Percentiles rank a stretch among this genome's conserved stretches.
Conservation (phyloP, 352 stramenopile genomes). For the Pythium rishiriense region DNA sequence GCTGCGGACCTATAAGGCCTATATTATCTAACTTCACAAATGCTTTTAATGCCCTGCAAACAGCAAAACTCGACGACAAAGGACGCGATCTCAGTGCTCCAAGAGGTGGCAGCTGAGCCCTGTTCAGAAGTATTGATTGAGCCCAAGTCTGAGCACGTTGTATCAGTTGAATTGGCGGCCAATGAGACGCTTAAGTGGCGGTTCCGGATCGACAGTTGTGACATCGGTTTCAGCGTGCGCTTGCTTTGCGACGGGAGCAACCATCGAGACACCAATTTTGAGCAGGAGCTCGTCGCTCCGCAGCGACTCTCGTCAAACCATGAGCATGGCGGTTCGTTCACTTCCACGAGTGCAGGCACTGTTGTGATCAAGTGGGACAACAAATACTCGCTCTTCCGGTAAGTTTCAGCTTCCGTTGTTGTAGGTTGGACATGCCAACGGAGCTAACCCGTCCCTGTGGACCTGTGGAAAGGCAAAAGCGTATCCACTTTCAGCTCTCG, state of each 20-base stretch:
- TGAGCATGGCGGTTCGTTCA: conserved; percentile 33
- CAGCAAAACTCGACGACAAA: conserved; percentile 20
- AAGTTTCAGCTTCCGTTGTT: neutral
- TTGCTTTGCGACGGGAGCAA: conserved; percentile 38
- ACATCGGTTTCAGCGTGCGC: conserved; percentile 55
- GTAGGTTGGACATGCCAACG: neutral
- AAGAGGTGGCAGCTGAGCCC: conserved; percentile 23
- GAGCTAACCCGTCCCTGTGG: neutral
- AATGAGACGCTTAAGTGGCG: conserved; percentile 51
- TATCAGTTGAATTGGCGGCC: conserved; percentile 47
- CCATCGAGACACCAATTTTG: conserved; percentile 19
- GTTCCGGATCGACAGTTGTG: conserved; percentile 47
- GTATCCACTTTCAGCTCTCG: conserved; percentile 38
- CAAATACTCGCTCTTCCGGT: conserved; percentile 57
- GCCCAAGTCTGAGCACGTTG: conserved; percentile 42
- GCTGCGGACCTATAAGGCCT: no score
- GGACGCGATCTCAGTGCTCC: conserved; percentile 41
- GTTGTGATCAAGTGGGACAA: conserved; percentile 69
- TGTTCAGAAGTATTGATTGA: conserved; percentile 41
- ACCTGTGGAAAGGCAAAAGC: conserved; percentile 37
- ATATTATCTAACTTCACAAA: no score
- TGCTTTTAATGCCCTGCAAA: no score
- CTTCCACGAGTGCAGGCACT: conserved; percentile 34
- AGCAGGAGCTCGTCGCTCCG: conserved; percentile 38
- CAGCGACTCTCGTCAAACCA: conserved; percentile 25